Conservation (phyloP, 2,329 filamentous ascomycete species). For the Xylariales sp. region DNA sequence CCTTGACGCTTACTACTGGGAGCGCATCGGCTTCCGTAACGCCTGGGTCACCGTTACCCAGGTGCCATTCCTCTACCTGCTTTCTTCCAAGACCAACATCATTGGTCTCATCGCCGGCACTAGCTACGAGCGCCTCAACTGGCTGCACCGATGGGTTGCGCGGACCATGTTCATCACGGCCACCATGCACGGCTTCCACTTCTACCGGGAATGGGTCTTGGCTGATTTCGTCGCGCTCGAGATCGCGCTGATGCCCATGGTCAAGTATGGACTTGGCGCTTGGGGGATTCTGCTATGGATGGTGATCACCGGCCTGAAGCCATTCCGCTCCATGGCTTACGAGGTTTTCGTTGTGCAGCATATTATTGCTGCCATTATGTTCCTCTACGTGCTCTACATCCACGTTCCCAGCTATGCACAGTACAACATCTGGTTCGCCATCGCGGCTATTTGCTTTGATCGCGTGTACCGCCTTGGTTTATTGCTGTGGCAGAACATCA, state of each 20-base stretch:
- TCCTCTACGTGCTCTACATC: slow-evolving; percentile 59
- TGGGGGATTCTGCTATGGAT: slow-evolving; percentile 66
- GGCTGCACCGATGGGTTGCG: slow-evolving; percentile 69
- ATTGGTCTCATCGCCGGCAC: slow-evolving; percentile 58
- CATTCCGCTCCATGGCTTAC: slow-evolving; percentile 61
- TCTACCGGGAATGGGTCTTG: slow-evolving; percentile 59
- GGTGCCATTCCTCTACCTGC: slow-evolving; percentile 59
- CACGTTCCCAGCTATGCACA: slow-evolving; percentile 57
- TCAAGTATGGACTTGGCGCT: slow-evolving; percentile 62
- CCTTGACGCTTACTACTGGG: slow-evolving; percentile 53
- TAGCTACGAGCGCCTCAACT: slow-evolving; percentile 67
- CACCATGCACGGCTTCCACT: slow-evolving; percentile 67
- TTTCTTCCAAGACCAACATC: slow-evolving; percentile 55
- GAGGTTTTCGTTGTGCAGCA: slow-evolving; percentile 69
- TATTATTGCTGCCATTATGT: slow-evolving; percentile 53
- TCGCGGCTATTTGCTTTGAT: slow-evolving; percentile 60
- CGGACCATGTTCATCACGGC: slow-evolving; percentile 65
- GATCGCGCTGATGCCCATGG: slow-evolving; percentile 57
- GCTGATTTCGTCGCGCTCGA: slow-evolving; percentile 56
- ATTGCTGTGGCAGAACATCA: slow-evolving; percentile 49
- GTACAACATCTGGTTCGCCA: slow-evolving; percentile 62
- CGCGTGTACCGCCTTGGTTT: slow-evolving; percentile 46
- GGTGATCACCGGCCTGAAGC: slow-evolving; percentile 56
- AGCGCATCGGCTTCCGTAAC: slow-evolving; percentile 63
- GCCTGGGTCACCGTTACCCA: slow-evolving; percentile 64